These are phyloP conservation scores for Cyberlindnera samutprakarnensis DNA, from an alignment of 805 yeast genomes.

Conservation along the genomic window DNA sequence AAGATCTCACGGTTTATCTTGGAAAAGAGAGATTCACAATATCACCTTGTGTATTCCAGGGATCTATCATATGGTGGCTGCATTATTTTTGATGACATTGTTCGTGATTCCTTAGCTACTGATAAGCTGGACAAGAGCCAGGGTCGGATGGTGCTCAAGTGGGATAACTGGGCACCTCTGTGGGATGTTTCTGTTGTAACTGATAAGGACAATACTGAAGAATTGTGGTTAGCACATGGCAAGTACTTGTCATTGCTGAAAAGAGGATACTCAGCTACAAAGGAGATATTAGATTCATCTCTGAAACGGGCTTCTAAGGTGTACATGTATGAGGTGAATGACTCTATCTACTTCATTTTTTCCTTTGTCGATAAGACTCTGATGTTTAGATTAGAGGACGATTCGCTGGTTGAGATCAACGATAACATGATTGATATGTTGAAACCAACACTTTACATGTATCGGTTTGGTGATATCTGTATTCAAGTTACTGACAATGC, in stretches of 20 bases:
- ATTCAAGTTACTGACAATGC: slow-evolving; percentile 20
- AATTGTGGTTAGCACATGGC: slow-evolving; percentile 29
- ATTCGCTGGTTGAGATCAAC: slow-evolving; percentile 20
- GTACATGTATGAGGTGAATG: slow-evolving; percentile 13
- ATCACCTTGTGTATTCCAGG: slow-evolving; percentile 29
- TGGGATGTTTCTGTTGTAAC: slow-evolving; percentile 32
- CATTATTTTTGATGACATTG: slow-evolving; percentile 23
- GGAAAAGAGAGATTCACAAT: slow-evolving; percentile 10
- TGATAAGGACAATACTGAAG: slow-evolving; percentile 23
- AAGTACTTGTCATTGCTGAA: slow-evolving; percentile 12
- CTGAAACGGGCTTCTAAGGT: slow-evolving; percentile 13
- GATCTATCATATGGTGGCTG: slow-evolving; percentile 33
- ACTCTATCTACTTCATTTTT: slow-evolving; percentile 25
- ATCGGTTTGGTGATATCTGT: slow-evolving; percentile 13
- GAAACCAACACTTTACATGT: slow-evolving; percentile 10
- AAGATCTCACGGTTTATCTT: slow-evolving; percentile 25
- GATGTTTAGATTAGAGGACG: slow-evolving; percentile 26
- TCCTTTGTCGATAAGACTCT: slow-evolving; percentile 32
- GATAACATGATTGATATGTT: slow-evolving; percentile 16
- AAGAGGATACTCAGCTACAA: slow-evolving; percentile 13
- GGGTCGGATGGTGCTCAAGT: slow-evolving; percentile 19
- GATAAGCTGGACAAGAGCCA: slow-evolving; percentile 5
- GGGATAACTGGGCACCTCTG: slow-evolving; percentile 42
- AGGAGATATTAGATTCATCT: slow-evolving; percentile 10
- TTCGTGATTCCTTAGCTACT: slow-evolving; percentile 7